A percentile compares a stretch with the other conserved stretches of the same genome.
Evolutionary conservation across 2,329 filamentous ascomycete genomes (phyloP).

Genomic region (Botrytis byssoidea): DNA sequence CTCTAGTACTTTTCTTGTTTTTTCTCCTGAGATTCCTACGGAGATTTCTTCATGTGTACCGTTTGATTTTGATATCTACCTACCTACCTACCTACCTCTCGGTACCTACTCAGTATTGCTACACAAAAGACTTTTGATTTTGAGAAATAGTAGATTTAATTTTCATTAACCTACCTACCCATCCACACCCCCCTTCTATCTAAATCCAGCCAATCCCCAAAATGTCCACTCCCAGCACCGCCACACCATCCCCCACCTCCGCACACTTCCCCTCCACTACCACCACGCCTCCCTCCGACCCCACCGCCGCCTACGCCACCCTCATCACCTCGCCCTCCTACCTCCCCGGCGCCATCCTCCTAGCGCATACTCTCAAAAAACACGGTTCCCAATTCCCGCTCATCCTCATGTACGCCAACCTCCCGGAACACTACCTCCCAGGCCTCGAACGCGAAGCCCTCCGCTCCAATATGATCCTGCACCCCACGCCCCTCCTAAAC

Average conservation of each 20-base stretch:
- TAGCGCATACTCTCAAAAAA: conserved; percentile 69
- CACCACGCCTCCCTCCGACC: not conserved
- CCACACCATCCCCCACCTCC: not conserved
- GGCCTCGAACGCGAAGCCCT: not conserved
- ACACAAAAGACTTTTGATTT: not conserved
- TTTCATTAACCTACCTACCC: not conserved
- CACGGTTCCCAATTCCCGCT: conserved; percentile 68
- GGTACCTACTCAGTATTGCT: not conserved
- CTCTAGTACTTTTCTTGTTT: not conserved
- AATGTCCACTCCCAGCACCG: not conserved
- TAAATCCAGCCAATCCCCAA: too few species aligned
- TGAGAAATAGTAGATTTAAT: not conserved
- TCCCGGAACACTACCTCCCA: conserved; percentile 48
- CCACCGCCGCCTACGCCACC: conserved; percentile 42
- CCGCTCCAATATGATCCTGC: not conserved
- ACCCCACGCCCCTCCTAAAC: not conserved
- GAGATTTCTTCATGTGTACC: not conserved
- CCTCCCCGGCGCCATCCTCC: conserved; percentile 74
- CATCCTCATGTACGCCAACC: conserved; percentile 53
- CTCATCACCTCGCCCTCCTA: conserved; percentile 80
- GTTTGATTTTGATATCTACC: too few species aligned
- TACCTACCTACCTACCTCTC: too few species aligned
- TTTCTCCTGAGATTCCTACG: too few species aligned
- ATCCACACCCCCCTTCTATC: not conserved
- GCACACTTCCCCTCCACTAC: not conserved